phyloP scores from a whole-genome alignment of 805 yeast genomes.

The Kodamaea neixiangensis region DNA sequence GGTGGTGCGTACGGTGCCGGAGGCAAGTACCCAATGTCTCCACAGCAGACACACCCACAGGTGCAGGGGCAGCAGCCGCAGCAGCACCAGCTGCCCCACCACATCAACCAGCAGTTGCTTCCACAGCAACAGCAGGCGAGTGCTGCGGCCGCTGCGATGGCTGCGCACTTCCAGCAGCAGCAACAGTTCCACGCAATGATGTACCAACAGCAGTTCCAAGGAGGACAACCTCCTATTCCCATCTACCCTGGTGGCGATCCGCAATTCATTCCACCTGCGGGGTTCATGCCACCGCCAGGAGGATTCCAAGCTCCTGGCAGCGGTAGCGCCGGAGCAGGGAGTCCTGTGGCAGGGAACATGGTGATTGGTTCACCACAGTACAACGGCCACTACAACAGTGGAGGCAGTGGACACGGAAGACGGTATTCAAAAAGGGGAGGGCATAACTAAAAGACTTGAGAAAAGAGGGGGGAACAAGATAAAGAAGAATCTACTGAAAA shows the following conservation, averaged over 20 bases:
- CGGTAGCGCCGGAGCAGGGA: constrained; percentile 14
- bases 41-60: constrained; percentile 29
- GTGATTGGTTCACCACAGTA: constrained; percentile 18
- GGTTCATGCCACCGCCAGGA: constrained; percentile 37
- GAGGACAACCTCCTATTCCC: constrained; percentile 35
- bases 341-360: constrained; percentile 32
- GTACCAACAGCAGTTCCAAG: constrained; percentile 37
- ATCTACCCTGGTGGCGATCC: constrained; percentile 37
- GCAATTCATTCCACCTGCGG: constrained; percentile 36
- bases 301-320: constrained; percentile 20
- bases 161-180: constrained; percentile 31
- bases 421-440: constrained; percentile 16
- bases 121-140: constrained; percentile 13
- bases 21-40: constrained; percentile 30
- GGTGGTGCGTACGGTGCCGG: constrained; percentile 18
- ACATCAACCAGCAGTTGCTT: neutral
- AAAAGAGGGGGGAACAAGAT: neutral
- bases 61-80: constrained; percentile 12
- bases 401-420: constrained; percentile 14
- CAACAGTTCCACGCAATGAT: constrained; percentile 41
- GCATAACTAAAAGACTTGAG: constrained; percentile 10
- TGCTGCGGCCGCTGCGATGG: constrained; percentile 24
- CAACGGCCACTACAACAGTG: constrained; percentile 5
- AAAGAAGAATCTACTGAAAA: neutral
- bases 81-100: constrained; percentile 12